Percentiles rank a stretch among this genome's conserved stretches.
Evolutionary conservation across 2,329 filamentous ascomycete species (phyloP).

Genomic region (Davidsoniella virescens): DNA sequence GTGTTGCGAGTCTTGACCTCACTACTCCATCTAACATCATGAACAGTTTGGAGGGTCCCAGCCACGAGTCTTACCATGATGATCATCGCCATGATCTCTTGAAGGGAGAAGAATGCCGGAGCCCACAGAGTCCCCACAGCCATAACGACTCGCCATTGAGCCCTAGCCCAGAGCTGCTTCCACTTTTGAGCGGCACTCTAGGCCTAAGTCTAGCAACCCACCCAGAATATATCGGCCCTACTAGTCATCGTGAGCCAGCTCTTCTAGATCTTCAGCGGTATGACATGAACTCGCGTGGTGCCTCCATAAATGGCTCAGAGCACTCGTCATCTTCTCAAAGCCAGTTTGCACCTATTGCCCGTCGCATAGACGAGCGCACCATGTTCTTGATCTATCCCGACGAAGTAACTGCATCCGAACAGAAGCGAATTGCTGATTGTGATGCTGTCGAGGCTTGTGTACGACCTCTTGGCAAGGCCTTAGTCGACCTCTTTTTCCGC

Average conservation of each 20-base stretch:
- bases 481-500: conserved; percentile 44
- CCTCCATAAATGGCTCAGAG: conserved; percentile 1
- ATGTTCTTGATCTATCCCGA: conserved; percentile 24
- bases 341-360: conserved; percentile 17
- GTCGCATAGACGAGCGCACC: conserved; percentile 22
- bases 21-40: background rate
- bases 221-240: conserved; percentile 43
- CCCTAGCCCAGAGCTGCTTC: conserved; percentile 13
- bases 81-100: conserved; percentile 9
- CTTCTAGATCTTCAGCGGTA: conserved; percentile 41
- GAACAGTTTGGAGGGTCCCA: background rate
- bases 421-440: conserved; percentile 24
- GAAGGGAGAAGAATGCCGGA: background rate
- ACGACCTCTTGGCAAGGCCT: conserved; percentile 33
- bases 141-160: conserved; percentile 1
- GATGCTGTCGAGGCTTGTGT: conserved; percentile 35
- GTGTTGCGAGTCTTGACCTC: conserved; percentile 1
- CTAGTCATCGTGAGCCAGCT: conserved; percentile 40
- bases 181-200: conserved; percentile 27
- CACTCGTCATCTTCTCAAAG: conserved; percentile 4
- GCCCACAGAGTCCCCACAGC: conserved; percentile 1
- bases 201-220: conserved; percentile 42
- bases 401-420: conserved; percentile 21
- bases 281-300: conserved; percentile 21
- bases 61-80: conserved; percentile 10